These are phyloP conservation scores for Colletotrichum karsti DNA, from an alignment of 2,329 filamentous ascomycete genomes.

Conservation along the genomic window DNA sequence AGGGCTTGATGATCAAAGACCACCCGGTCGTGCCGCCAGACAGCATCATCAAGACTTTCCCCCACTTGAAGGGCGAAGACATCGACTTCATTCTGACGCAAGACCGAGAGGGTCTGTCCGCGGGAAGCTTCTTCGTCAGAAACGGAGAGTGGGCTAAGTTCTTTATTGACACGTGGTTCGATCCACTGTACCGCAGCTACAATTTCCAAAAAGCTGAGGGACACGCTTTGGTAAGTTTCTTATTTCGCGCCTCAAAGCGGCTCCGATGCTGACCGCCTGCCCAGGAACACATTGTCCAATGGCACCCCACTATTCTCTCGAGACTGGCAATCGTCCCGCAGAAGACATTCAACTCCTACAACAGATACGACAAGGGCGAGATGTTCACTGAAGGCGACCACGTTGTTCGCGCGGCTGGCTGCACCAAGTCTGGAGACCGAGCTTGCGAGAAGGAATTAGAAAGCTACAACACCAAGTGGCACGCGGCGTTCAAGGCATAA, in stretches of 20 bases:
- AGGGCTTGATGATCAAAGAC: conserved; percentile 84
- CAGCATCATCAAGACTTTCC: conserved; percentile 95
- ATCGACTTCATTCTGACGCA: conserved; percentile 87
- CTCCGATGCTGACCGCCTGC: neutral
- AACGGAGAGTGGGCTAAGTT: conserved; percentile 92
- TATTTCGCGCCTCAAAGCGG: conserved; percentile 11
- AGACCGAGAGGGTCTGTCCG: conserved; percentile 80
- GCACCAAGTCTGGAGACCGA: conserved; percentile 63
- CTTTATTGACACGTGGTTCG: conserved; percentile 95
- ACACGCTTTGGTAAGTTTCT: conserved; percentile 79
- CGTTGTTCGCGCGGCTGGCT: conserved; percentile 80
- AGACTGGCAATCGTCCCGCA: conserved; percentile 92
- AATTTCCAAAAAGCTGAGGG: conserved; percentile 96
- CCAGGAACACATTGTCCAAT: conserved; percentile 89
- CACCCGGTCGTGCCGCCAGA: conserved; percentile 90
- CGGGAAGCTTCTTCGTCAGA: conserved; percentile 80
- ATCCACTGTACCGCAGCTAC: conserved; percentile 91
- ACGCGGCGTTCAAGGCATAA: conserved; percentile 49
- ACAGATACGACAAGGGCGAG: conserved; percentile 59
- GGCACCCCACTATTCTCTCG: conserved; percentile 95
- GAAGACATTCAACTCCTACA: conserved; percentile 83
- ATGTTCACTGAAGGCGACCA: conserved; percentile 85
- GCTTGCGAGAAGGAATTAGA: conserved; percentile 79
- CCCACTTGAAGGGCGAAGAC: conserved; percentile 78
- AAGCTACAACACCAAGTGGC: conserved; percentile 57